These are phyloP conservation scores for Colletotrichum neosansevieriae DNA, from an alignment of 2,329 filamentous ascomycete genomes.

Conservation along the genomic window DNA sequence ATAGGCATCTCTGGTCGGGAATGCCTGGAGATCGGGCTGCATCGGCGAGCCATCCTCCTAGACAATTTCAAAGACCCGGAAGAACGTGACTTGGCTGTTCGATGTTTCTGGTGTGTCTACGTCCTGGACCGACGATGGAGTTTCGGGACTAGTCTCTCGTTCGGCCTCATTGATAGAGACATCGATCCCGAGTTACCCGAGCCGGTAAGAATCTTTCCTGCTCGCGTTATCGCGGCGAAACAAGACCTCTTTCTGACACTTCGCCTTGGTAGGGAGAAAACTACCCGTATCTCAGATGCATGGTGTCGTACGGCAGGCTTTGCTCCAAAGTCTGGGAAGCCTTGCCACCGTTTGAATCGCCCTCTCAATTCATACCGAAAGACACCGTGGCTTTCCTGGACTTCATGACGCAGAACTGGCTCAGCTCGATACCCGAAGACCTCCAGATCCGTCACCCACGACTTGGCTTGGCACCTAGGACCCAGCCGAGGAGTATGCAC, in stretches of 20 bases:
- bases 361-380: slow-evolving; percentile 48
- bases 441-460: slow-evolving; percentile 53
- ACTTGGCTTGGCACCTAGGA: slow-evolving; percentile 48
- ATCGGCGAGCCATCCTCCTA: slow-evolving; percentile 57
- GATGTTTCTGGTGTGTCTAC: slow-evolving; percentile 65
- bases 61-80: slow-evolving; percentile 51
- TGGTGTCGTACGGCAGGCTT: slow-evolving; percentile 60
- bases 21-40: slow-evolving; percentile 61
- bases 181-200: slow-evolving; percentile 62
- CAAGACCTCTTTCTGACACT: neutral
- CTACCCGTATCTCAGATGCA: slow-evolving; percentile 57
- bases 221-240: neutral
- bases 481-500: slow-evolving; percentile 52
- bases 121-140: slow-evolving; percentile 65
- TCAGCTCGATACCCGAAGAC: slow-evolving; percentile 57
- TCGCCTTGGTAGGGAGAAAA: slow-evolving; percentile 45
- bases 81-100: slow-evolving; percentile 48
- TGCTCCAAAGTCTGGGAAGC: slow-evolving; percentile 61
- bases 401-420: slow-evolving; percentile 57
- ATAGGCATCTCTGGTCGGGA: slow-evolving; percentile 61
- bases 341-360: slow-evolving; percentile 52
- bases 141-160: slow-evolving; percentile 63
- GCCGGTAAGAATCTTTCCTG: slow-evolving; percentile 46
- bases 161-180: slow-evolving; percentile 61
- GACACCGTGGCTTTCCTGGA: slow-evolving; percentile 56